Percentiles rank a stretch among this genome's conserved stretches.
phyloP scores from a whole-genome alignment of 768 basidiomycete species.

The Serendipita indica region DNA sequence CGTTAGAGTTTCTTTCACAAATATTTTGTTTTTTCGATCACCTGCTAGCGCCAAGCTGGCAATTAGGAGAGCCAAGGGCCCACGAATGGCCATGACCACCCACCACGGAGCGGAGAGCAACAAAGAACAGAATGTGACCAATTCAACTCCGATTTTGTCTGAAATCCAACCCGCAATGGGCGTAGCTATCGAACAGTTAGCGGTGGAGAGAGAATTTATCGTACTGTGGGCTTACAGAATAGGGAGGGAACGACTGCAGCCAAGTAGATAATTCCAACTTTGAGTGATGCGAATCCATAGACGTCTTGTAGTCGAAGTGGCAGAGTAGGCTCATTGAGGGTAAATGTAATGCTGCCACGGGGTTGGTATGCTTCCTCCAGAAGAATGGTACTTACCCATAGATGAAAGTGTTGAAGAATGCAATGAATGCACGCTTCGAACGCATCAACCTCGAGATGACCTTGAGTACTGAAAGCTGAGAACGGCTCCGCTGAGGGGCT shows the following conservation, averaged over 20 bases:
- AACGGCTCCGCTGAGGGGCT: background rate
- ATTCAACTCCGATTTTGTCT: conserved; percentile 44
- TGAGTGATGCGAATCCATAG: conserved; percentile 34
- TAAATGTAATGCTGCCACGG: conserved; percentile 32
- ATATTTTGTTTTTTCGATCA: conserved; percentile 22
- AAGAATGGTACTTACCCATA: conserved; percentile 34
- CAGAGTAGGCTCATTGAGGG: conserved; percentile 40
- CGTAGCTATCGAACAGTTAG: conserved; percentile 31
- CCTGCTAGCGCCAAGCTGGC: conserved; percentile 38
- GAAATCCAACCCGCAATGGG: conserved; percentile 40
- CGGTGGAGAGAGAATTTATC: background rate
- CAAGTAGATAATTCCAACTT: conserved; percentile 53
- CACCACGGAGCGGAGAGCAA: conserved; percentile 50
- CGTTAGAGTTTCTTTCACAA: background rate
- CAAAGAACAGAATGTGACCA: conserved; percentile 34
- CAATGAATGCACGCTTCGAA: conserved; percentile 36
- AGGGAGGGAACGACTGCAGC: conserved; percentile 49
- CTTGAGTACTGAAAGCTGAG: conserved; percentile 25
- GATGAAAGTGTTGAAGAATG: conserved; percentile 31
- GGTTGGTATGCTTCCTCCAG: background rate
- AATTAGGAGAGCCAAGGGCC: conserved; percentile 35
- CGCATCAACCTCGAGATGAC: conserved; percentile 30
- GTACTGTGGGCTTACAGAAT: conserved; percentile 34
- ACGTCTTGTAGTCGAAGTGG: conserved; percentile 37
- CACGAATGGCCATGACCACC: conserved; percentile 34